Base-by-base conservation (phyloP, 108 stramenopile genomes). In the Parietichytrium sp. region DNA sequence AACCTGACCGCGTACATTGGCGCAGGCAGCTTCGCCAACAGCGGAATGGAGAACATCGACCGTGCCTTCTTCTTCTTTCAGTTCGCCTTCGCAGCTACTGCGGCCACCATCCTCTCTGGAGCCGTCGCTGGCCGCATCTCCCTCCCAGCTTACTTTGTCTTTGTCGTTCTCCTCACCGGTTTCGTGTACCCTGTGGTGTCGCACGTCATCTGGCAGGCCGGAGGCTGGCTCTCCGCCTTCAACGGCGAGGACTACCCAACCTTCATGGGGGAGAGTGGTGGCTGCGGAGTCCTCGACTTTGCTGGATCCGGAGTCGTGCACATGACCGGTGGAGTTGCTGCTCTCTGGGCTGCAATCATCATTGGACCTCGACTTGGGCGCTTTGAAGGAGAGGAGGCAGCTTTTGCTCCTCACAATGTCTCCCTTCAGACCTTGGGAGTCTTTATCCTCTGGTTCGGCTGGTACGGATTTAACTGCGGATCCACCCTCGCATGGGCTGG, bases 391-490 rank as follows among this genome's bases (percentile, higher is more conserved):
- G 33, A 38, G 77, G 49, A 4, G 54, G 42, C 88, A 51, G 54
- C 88, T 13, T 48, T 93, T 25, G 92, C 93, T 18, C 80, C 51
- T 52, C 93, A 94, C 84, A 93, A 91, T 12, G 85, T 92, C 30
- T 84, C 94, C 23, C 82, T 94, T 13, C 93, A 95, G 88, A 91
- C 93, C 33, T 86, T 94, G 15, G 94, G 94, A 50, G 92, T 92
- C 4, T 91, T 96, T 87, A 89, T 93, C 82, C 91, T 97, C 4
- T 95, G 95, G 95, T 91, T 95, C 54, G 96, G 95, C 45, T 97
- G 96, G 96, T 95, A 95, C 80, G 95, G 94, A 27, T 96, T 96
- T 93, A 96, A 95, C 88, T 86, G 89, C 7, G 94, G 93, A 15
- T 91, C 90, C 36, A 93, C 93, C 25, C 87, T 93, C 15, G 52